phyloP scores from a whole-genome alignment of 441 rosid genomes.

The Mallotus japonicus region DNA sequence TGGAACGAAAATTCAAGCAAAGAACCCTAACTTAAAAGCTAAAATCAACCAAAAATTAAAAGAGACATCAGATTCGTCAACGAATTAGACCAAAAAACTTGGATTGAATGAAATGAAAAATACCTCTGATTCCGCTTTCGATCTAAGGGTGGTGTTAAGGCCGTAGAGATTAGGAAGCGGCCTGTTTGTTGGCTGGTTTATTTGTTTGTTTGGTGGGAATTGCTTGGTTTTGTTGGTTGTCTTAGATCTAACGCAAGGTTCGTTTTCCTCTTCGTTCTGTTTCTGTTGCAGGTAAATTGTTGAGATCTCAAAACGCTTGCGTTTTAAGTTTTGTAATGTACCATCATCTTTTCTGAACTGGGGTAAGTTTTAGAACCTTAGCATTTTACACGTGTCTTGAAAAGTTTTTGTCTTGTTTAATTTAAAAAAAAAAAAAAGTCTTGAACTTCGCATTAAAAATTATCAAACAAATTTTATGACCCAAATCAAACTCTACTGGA shows the following conservation, averaged over 20 bases:
- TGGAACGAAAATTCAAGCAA: neutral
- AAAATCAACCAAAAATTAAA: neutral
- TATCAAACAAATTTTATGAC: too few species aligned
- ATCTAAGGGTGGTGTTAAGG: neutral
- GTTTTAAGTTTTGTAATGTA: neutral
- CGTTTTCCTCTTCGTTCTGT: neutral
- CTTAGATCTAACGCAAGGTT: constrained; percentile 29
- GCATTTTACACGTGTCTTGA: too few species aligned
- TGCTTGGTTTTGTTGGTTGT: constrained; percentile 5
- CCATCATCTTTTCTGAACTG: too few species aligned
- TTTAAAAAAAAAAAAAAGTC: too few species aligned
- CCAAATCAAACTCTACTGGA: too few species aligned
- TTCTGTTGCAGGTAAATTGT: constrained; percentile 8
- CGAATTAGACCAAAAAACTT: neutral
- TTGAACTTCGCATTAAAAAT: too few species aligned
- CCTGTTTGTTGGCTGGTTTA: neutral
- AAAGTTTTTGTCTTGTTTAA: too few species aligned
- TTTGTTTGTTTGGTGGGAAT: neutral
- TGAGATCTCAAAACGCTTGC: neutral
- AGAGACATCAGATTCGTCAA: neutral
- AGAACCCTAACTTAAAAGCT: neutral
- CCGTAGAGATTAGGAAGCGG: constrained; percentile 5
- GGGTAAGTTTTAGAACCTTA: too few species aligned
- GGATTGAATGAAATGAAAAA: neutral
- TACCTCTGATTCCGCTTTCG: neutral